A percentile compares a stretch with the other conserved stretches of the same genome.
Conservation (phyloP, 2,329 filamentous ascomycete genomes). For the Harringtonia aguacate region DNA sequence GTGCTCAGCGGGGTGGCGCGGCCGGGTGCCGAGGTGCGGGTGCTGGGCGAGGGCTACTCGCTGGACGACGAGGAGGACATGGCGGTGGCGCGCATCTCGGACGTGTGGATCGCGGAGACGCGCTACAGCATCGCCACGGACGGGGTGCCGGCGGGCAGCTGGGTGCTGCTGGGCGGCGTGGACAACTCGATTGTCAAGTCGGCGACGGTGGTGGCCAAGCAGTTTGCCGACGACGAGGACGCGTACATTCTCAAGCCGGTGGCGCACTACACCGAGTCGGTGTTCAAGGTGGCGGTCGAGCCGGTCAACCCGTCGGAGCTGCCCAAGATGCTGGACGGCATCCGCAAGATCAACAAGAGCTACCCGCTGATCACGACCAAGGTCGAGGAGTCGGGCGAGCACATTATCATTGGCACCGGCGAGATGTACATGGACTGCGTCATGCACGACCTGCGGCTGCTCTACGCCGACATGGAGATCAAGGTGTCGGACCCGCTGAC, state of each 20-base stretch:
- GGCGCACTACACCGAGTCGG: slow-evolving; percentile 90
- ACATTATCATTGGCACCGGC: slow-evolving; percentile 87
- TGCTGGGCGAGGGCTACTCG: slow-evolving; percentile 91
- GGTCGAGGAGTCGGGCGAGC: slow-evolving; percentile 95
- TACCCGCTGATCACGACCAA: slow-evolving; percentile 94
- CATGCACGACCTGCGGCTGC: slow-evolving; percentile 77
- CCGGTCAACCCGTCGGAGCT: slow-evolving; percentile 96
- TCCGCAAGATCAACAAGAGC: slow-evolving; percentile 95
- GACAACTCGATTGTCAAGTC: slow-evolving; percentile 99
- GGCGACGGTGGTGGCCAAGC: slow-evolving; percentile 75
- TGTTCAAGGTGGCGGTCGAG: slow-evolving; percentile 95
- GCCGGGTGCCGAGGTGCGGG: slow-evolving; percentile 72
- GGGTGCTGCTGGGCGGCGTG: slow-evolving; percentile 82
- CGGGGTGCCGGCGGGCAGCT: slow-evolving; percentile 87
- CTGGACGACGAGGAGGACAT: slow-evolving; percentile 98
- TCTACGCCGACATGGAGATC: slow-evolving; percentile 99
- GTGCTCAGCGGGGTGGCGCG: slow-evolving; percentile 87
- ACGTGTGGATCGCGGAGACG: slow-evolving; percentile 85
- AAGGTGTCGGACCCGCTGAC: slow-evolving; percentile 98
- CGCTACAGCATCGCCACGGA: slow-evolving; percentile 87
- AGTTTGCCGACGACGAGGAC: slow-evolving; percentile 77
- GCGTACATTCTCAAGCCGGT: slow-evolving; percentile 93
- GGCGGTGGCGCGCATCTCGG: slow-evolving; percentile 71
- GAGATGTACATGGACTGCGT: slow-evolving; percentile 99
- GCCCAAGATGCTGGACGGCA: slow-evolving; percentile 95